Evolutionary conservation across 345 rosid genomes (phyloP).

Genomic region (Raphanus sativus): DNA sequence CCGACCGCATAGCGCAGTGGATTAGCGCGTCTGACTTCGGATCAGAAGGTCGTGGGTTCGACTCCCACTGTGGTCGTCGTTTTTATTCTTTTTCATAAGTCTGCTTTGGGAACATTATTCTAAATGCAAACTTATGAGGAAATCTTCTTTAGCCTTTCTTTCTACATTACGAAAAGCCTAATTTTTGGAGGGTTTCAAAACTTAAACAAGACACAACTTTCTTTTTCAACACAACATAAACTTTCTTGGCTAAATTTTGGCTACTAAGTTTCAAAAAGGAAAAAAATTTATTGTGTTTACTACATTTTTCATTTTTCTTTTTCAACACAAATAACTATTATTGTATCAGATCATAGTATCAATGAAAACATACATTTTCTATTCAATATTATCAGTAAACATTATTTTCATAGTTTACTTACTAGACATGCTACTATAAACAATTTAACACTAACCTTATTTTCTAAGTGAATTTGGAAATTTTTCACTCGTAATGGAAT

Average conservation of each 20-base stretch:
- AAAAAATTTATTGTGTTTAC: too few species aligned
- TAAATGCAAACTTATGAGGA: conserved; percentile 13
- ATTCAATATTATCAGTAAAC: too few species aligned
- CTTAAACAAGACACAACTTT: background rate
- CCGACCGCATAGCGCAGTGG: conserved; percentile 94
- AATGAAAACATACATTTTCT: too few species aligned
- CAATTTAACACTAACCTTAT: too few species aligned
- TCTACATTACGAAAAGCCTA: background rate
- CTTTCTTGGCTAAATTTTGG: background rate
- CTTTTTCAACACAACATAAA: background rate
- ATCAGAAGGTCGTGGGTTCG: conserved; percentile 99
- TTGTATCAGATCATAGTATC: too few species aligned
- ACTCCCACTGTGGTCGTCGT: conserved; percentile 43
- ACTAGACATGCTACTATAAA: too few species aligned
- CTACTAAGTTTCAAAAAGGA: too few species aligned
- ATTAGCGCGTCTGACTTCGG: conserved; percentile 99
- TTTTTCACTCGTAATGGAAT: too few species aligned
- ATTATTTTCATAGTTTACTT: too few species aligned
- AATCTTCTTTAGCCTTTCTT: conserved; percentile 30
- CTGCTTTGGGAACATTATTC: background rate
- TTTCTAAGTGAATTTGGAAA: too few species aligned
- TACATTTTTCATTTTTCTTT: too few species aligned
- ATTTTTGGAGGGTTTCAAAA: background rate
- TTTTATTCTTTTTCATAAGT: background rate
- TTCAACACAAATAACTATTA: too few species aligned